A percentile compares a stretch with the other conserved stretches of the same genome.
Evolutionary conservation across 768 basidiomycete species (phyloP).

Genomic region (Leccinellum rugosiceps): DNA sequence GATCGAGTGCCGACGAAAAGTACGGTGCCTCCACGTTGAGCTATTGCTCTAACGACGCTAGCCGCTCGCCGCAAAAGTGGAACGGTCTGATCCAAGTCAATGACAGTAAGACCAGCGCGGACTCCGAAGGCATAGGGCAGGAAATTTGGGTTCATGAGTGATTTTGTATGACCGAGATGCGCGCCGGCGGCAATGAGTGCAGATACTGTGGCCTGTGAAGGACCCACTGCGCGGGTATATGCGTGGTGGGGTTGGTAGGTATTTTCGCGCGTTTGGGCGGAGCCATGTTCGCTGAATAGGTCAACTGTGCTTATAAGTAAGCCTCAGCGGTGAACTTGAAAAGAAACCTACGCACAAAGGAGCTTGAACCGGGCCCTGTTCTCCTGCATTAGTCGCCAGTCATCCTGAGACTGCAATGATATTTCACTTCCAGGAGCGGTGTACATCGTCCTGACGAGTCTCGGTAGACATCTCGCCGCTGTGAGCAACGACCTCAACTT

Average conservation of each 20-base stretch:
- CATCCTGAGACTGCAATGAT: conserved; percentile 46
- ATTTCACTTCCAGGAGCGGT: conserved; percentile 28
- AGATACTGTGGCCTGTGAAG: conserved; percentile 73
- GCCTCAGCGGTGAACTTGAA: conserved; percentile 8
- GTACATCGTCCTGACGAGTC: conserved; percentile 27
- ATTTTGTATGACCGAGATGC: conserved; percentile 85
- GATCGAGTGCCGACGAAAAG: conserved; percentile 89
- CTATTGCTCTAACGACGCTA: conserved; percentile 78
- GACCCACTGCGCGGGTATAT: conserved; percentile 56
- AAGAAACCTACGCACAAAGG: conserved; percentile 45
- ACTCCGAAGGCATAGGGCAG: conserved; percentile 90
- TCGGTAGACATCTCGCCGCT: conserved; percentile 22
- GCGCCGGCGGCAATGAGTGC: conserved; percentile 91
- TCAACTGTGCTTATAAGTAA: conserved; percentile 43
- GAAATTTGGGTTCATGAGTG: conserved; percentile 86
- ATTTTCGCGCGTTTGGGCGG: conserved; percentile 63
- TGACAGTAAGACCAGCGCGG: conserved; percentile 86
- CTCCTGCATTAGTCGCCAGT: conserved; percentile 65
- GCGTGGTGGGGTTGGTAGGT: conserved; percentile 71
- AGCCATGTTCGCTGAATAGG: conserved; percentile 69
- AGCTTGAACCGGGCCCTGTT: conserved; percentile 52
- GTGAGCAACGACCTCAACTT: conserved; percentile 12
- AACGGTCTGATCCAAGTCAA: conserved; percentile 92
- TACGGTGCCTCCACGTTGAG: conserved; percentile 76
- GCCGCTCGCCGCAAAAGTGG: conserved; percentile 90